Evolutionary conservation across 139 green algal species (phyloP).

Genomic region (Auxenochlorella pyrenoidosa): DNA sequence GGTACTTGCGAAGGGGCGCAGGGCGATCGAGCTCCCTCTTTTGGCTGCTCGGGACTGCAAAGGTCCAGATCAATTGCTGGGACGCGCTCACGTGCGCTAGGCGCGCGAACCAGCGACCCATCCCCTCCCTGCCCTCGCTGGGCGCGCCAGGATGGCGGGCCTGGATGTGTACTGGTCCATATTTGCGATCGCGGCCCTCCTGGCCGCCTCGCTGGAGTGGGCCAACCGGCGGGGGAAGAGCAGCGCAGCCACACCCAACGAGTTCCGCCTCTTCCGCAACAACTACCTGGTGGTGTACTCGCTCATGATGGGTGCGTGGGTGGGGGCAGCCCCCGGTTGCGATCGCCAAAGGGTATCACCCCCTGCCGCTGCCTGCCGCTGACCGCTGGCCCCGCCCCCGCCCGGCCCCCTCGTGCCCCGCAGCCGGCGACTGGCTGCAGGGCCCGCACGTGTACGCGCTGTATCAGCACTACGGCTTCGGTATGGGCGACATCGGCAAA

Average conservation of each 20-base stretch:
- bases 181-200: conserved; percentile 44
- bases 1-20: too few species aligned
- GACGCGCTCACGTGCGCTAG: too few species aligned
- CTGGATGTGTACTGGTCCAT: conserved; percentile 70
- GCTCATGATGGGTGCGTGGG: conserved; percentile 92
- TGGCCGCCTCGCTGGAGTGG: conserved; percentile 60
- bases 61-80: too few species aligned
- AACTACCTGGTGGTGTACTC: conserved; percentile 97
- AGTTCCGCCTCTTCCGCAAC: conserved; percentile 87
- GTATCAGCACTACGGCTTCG: conserved; percentile 96
- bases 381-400: background rate
- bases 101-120: too few species aligned
- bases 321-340: background rate
- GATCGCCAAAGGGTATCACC: background rate
- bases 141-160: background rate
- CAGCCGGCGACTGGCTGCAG: conserved; percentile 98
- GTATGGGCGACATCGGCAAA: conserved; percentile 86
- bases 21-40: too few species aligned
- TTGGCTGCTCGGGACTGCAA: too few species aligned
- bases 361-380: background rate
- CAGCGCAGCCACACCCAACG: background rate
- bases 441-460: conserved; percentile 98
- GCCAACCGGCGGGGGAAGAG: conserved; percentile 38
- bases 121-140: too few species aligned
- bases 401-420: background rate